A percentile compares a stretch with the other conserved stretches of the same genome.
Evolutionary conservation across 768 basidiomycete genomes (phyloP).

Genomic region (Omphalotus guepiniiformis): DNA sequence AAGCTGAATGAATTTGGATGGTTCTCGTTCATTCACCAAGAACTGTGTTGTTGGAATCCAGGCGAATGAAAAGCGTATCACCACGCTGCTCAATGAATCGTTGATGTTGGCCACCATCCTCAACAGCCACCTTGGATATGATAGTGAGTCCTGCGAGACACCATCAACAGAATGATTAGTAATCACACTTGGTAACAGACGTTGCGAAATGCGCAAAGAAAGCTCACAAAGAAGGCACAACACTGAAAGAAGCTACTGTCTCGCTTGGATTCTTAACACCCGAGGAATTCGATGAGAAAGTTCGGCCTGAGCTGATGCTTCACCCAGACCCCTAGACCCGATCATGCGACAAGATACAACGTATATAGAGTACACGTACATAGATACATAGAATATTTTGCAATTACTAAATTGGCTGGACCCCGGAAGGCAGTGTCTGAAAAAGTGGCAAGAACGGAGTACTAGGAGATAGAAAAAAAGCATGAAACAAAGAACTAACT

Average conservation of each 20-base stretch:
- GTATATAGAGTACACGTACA: background rate
- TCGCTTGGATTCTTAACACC: constrained; percentile 78
- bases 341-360: background rate
- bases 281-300: constrained; percentile 94
- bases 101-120: constrained; percentile 98
- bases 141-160: constrained; percentile 60
- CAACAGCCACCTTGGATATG: constrained; percentile 94
- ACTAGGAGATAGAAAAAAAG: background rate
- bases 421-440: constrained; percentile 5
- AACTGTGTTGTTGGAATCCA: constrained; percentile 95
- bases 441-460: background rate
- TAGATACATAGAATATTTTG: constrained; percentile 4
- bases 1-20: constrained; percentile 28
- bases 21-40: constrained; percentile 90
- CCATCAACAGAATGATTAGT: constrained; percentile 1
- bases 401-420: constrained; percentile 3
- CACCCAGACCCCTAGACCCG: constrained; percentile 41
- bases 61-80: constrained; percentile 94
- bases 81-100: constrained; percentile 85
- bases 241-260: constrained; percentile 93
- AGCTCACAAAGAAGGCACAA: constrained; percentile 98
- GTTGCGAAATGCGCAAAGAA: constrained; percentile 99
- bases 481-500: background rate
- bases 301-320: constrained; percentile 88
- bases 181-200: constrained; percentile 44